Evolutionary conservation across 352 stramenopile species (phyloP).

Genomic region (Pythium rishiriense): DNA sequence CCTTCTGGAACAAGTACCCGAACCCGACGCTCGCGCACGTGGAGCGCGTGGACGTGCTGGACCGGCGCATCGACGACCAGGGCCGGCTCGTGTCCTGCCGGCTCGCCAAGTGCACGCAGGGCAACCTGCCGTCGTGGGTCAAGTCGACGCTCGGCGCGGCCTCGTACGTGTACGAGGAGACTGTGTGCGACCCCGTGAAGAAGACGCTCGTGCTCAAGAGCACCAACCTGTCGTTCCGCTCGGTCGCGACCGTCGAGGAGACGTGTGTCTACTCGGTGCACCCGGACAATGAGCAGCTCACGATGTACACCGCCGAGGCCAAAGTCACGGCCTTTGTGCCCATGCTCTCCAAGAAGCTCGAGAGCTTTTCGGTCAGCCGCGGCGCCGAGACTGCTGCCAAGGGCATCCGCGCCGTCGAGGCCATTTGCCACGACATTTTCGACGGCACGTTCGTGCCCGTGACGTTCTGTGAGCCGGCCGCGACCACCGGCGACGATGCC

Average conservation of each 20-base stretch:
- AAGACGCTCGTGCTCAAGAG: conserved; percentile 78
- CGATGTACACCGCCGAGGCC: conserved; percentile 67
- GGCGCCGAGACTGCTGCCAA: conserved; percentile 78
- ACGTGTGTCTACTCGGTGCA: conserved; percentile 82
- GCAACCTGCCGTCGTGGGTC: conserved; percentile 75
- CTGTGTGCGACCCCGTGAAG: conserved; percentile 60
- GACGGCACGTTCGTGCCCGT: conserved; percentile 73
- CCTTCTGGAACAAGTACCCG: conserved; percentile 91
- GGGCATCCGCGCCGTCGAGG: conserved; percentile 77
- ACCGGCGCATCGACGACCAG: conserved; percentile 64
- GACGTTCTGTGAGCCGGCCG: conserved; percentile 50
- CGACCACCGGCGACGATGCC: background rate
- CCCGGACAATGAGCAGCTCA: conserved; percentile 50
- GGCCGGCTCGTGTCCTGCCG: conserved; percentile 67
- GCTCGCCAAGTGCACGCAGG: conserved; percentile 75
- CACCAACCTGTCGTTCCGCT: conserved; percentile 81
- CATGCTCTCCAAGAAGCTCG: conserved; percentile 76
- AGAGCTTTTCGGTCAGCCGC: conserved; percentile 74
- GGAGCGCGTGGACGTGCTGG: conserved; percentile 82
- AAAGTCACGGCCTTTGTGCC: conserved; percentile 86
- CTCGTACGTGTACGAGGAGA: conserved; percentile 85
- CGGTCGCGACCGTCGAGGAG: conserved; percentile 78
- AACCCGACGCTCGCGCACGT: conserved; percentile 77
- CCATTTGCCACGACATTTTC: conserved; percentile 86
- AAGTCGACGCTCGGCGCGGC: conserved; percentile 60